Evolutionary conservation across 805 yeast genomes (phyloP), one percentile per base, ranked within the genome.

Genomic region (Starmerella asiatica): DNA sequence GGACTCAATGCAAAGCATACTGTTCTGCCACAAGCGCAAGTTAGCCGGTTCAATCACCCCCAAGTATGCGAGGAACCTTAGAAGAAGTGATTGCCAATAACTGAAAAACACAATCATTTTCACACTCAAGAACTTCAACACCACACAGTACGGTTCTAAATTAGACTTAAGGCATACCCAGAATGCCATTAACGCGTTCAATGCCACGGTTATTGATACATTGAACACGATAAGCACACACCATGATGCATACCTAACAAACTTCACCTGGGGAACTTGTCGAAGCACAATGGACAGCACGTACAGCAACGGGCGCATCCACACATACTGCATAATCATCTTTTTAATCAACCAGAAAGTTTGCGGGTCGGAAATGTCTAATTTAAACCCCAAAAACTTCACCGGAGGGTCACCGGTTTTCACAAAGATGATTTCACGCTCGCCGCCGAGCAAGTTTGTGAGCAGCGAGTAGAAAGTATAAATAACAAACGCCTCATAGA

Each of bases 401-500:
- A 27, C 49, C 69, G 95, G 93, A 21, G 70, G 67, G 32, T 88
- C 65, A 3, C 91, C 84, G 35, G 79, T 69, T 18, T 81, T 66
- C 44, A 67, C 62, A 36, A 81, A 72, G 24, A 91, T 77, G 20
- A 91, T 84, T 43, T 74, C 74, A 36, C 93, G 67, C 55, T 93
- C 98, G 15, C 98, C 99, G 0, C 96, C 97, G 8, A 91, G 66
- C 64, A 84, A 71, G 46, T 76, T 72, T 0, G 93, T 84, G 39
- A 91, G 64, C 21, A 85, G 65, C 24, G 88, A 71, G 63, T 82
- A 88, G 57, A 91, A 91, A 2, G 95, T 84, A 59, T 91, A 91
- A 26, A 91, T 81, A 26, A 86, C 95, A 60, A 91, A 83, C 0
- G 97, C 96, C 59, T 91, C 98, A 59, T 91, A 91, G 1, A 88